Base-by-base conservation (phyloP, 495 filamentous ascomycete genomes). In the Amphirosellinia nigrospora region DNA sequence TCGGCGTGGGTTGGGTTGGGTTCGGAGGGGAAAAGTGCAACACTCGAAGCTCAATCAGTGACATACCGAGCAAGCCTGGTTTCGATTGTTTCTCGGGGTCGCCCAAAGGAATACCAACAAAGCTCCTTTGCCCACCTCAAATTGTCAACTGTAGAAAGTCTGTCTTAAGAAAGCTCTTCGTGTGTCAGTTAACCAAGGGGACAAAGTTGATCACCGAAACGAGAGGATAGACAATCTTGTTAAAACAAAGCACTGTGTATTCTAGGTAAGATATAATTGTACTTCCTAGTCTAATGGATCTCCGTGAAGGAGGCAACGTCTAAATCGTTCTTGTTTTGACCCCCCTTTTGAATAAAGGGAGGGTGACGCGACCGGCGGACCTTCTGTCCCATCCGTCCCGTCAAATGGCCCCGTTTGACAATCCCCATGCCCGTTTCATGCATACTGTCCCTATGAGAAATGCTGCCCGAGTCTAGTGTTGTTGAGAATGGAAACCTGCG, bases 391-490 rank as follows among this genome's bases (percentile, higher is more conserved):
- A 0, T 19, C 16, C 34, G 36, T 52, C 46, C 63, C 11, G 36
- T n/a, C n/a, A n/a, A 50, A 45, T 39, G 23, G 38, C 19, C 41
- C 43, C 8, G 30, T 64, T 30, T 30, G 28, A 50, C 30, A 28
- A 50, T 64, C 11, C 11, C 61, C 30, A 53, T 63, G 39, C 60
- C 60, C 39, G 38, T 46, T 63, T 26, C 60, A 53, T 65, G 63
- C 63, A 65, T 52, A 52, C 30, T 64, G 46, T 41, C 63, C 63
- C 63, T 53, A 65, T 52, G 34, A 50, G 45, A n/a, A n/a, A 65
- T 65, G 45, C 45, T 53, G 46, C 34, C 62, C 41, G 34, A 65
- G 63, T 53, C 63, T 65, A 65, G 41, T 53, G 32, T 11, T 53
- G 41, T 11, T 53, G 41, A 64, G 63, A 65, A 65, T 65, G 46